These are phyloP conservation scores for Globisporangium okanoganense DNA, from an alignment of 352 stramenopile genomes.

Conservation along the genomic window DNA sequence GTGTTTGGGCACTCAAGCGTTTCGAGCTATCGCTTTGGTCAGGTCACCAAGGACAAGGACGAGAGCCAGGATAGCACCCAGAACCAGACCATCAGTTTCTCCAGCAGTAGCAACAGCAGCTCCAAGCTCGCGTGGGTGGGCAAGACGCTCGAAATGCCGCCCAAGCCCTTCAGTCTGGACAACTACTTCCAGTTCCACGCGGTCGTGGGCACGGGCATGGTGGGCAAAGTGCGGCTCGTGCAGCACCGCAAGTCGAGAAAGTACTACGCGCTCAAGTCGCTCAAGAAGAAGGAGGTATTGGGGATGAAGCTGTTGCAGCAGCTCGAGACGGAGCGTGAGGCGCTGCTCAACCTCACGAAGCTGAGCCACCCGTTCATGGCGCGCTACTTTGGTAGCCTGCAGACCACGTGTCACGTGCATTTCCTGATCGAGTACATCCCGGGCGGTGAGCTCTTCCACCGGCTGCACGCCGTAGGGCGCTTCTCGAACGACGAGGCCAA, in stretches of 20 bases:
- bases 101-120: background rate
- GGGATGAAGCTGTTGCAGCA: constrained; percentile 53
- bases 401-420: constrained; percentile 54
- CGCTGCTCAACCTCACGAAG: constrained; percentile 34
- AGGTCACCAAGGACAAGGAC: constrained; percentile 8
- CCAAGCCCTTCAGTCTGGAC: constrained; percentile 49
- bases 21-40: constrained; percentile 20
- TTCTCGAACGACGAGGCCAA: constrained; percentile 68
- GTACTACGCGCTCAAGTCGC: constrained; percentile 75
- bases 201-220: constrained; percentile 68
- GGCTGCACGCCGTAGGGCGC: constrained; percentile 43
- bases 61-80: background rate
- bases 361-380: constrained; percentile 45
- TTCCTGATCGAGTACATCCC: constrained; percentile 69
- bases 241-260: constrained; percentile 54
- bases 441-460: constrained; percentile 63
- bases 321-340: constrained; percentile 50
- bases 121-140: constrained; percentile 35
- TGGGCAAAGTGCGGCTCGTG: constrained; percentile 60
- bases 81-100: background rate
- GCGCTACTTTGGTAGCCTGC: constrained; percentile 60
- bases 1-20: background rate
- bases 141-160: constrained; percentile 43
- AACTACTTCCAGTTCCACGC: constrained; percentile 54
- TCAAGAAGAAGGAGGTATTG: constrained; percentile 62